Conservation (phyloP, 2,329 filamentous ascomycete species). For the Ophiosphaerella herpotricha region DNA sequence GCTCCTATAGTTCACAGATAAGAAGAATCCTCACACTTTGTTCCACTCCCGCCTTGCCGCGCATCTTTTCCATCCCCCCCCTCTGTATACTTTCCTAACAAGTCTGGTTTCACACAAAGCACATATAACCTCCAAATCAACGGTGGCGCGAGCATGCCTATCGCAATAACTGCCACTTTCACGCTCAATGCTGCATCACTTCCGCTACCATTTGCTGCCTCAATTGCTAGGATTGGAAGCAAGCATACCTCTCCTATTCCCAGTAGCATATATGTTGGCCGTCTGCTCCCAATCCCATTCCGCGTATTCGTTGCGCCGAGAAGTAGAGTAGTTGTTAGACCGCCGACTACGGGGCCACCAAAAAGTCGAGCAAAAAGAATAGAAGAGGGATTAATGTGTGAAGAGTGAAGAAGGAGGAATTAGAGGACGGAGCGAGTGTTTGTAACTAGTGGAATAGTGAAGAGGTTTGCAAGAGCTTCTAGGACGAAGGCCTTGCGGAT, state of each 20-base stretch:
- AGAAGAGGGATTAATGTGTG: constrained; percentile 26
- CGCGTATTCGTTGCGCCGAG: constrained; percentile 27
- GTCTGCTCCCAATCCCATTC: constrained; percentile 30
- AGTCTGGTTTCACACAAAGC: constrained; percentile 24
- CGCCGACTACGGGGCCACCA: constrained; percentile 27
- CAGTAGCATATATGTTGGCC: constrained; percentile 28
- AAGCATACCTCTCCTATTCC: constrained; percentile 25
- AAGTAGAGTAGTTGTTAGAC: constrained; percentile 28
- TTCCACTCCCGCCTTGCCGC: not conserved
- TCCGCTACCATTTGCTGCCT: constrained; percentile 20
- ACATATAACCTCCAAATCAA: constrained; percentile 34
- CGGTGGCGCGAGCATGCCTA: constrained; percentile 22
- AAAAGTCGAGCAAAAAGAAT: constrained; percentile 32
- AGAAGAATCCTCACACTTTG: constrained; percentile 8
- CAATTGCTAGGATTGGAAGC: constrained; percentile 25
- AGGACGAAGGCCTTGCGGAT: constrained; percentile 34
- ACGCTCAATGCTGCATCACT: constrained; percentile 24
- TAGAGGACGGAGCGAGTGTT: constrained; percentile 27
- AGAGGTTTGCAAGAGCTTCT: constrained; percentile 34
- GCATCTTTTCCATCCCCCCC: not conserved
- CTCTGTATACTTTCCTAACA: constrained; percentile 27
- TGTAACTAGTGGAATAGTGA: constrained; percentile 31
- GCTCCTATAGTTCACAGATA: not conserved
- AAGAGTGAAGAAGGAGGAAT: constrained; percentile 22
- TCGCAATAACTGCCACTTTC: constrained; percentile 17